Percentiles rank a stretch among this genome's conserved stretches.
Evolutionary conservation across 371 early-diverging fungal genomes (phyloP).

Genomic region (Umbelopsis sp.): DNA sequence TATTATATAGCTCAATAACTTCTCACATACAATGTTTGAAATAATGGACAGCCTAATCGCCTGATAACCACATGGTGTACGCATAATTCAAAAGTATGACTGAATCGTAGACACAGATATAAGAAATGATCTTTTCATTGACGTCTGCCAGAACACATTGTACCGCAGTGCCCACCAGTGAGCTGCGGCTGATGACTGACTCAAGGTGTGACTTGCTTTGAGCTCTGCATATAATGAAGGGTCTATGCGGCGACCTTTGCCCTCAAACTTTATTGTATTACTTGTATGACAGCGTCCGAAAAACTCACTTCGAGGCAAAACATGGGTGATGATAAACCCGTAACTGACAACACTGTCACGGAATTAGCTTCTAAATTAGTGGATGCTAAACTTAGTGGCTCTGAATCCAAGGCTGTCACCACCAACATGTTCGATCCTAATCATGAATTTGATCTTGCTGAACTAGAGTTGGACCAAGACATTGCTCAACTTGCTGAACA

Average conservation of each 20-base stretch:
- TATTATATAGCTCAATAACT: too few relatives aligned
- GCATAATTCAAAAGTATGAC: too few relatives aligned
- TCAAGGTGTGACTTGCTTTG: constrained; percentile 14
- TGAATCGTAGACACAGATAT: neutral
- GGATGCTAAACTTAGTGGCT: neutral
- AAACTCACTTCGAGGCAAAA: neutral
- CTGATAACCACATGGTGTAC: neutral
- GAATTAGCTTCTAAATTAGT: constrained; percentile 7
- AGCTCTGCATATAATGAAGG: neutral
- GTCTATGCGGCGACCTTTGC: neutral
- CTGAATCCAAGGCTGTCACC: neutral
- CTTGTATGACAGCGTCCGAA: constrained; percentile 2
- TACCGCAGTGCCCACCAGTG: neutral
- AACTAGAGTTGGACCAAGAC: constrained; percentile 5
- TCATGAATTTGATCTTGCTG: constrained; percentile 2
- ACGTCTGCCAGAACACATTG: neutral
- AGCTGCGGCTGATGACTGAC: constrained; percentile 7
- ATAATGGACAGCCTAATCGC: neutral
- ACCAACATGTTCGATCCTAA: constrained; percentile 16
- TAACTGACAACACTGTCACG: constrained; percentile 1
- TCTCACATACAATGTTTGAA: too few relatives aligned
- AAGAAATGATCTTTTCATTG: neutral
- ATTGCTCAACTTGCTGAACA: constrained; percentile 8
- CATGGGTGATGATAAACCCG: neutral
- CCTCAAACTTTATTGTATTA: neutral